phyloP scores from a whole-genome alignment of 768 basidiomycete genomes.

The Termitomyces sp. region DNA sequence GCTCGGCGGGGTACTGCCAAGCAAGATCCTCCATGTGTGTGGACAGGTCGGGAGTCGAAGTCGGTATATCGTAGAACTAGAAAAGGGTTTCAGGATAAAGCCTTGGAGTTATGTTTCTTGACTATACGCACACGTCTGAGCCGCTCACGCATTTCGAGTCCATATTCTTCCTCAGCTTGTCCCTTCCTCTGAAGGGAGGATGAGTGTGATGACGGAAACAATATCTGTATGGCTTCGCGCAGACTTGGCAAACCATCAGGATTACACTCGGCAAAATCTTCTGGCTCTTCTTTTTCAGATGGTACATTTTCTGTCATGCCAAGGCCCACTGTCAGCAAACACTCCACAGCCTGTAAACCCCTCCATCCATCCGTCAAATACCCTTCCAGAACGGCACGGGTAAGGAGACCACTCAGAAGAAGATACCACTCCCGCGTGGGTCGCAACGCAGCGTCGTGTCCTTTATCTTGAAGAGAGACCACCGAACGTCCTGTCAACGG shows the following conservation, averaged over 20 bases:
- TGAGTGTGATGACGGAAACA: slow-evolving; percentile 56
- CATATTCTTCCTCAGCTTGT: slow-evolving; percentile 65
- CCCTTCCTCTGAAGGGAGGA: slow-evolving; percentile 30
- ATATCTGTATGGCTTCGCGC: slow-evolving; percentile 54
- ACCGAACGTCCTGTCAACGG: slow-evolving; percentile 7
- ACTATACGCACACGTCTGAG: slow-evolving; percentile 52
- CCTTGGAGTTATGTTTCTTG: background rate
- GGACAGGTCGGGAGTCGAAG: slow-evolving; percentile 64
- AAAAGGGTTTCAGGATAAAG: slow-evolving; percentile 1
- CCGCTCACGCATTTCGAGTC: slow-evolving; percentile 67
- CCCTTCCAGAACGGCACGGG: slow-evolving; percentile 80
- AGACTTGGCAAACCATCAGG: slow-evolving; percentile 74
- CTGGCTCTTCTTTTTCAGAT: slow-evolving; percentile 24
- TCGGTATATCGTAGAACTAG: slow-evolving; percentile 75
- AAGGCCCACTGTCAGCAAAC: slow-evolving; percentile 67
- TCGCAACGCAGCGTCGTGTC: slow-evolving; percentile 45
- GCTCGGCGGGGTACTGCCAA: slow-evolving; percentile 77
- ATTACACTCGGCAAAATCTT: slow-evolving; percentile 53
- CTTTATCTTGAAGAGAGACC: slow-evolving; percentile 20
- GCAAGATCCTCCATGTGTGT: slow-evolving; percentile 78
- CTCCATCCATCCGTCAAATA: slow-evolving; percentile 81
- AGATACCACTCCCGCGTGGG: slow-evolving; percentile 82
- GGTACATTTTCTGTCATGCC: slow-evolving; percentile 32
- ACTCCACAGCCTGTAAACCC: slow-evolving; percentile 63
- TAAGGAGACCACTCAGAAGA: slow-evolving; percentile 68